A percentile compares a stretch with the other conserved stretches of the same genome.
Evolutionary conservation across 2,329 filamentous ascomycete genomes (phyloP).

Genomic region (Aspergillus piperis): DNA sequence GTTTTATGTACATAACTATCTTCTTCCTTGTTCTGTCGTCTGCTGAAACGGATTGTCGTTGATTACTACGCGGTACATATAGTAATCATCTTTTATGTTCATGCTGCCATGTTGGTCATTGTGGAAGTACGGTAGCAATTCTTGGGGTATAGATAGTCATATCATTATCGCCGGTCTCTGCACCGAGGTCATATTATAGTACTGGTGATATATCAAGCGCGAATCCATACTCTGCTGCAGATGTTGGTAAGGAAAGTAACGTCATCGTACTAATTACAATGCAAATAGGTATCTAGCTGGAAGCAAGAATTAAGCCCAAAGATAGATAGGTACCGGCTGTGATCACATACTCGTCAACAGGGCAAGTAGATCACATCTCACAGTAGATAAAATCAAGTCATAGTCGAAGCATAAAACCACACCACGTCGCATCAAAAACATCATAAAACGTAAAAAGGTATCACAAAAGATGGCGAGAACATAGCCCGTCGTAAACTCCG

Average conservation of each 20-base stretch:
- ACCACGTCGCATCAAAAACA: slow-evolving; percentile 11
- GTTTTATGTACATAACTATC: too few species aligned
- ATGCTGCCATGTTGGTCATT: not conserved
- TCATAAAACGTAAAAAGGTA: slow-evolving; percentile 17
- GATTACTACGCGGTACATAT: too few species aligned
- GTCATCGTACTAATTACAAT: slow-evolving; percentile 32
- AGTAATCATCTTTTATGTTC: too few species aligned
- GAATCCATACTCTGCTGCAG: too few species aligned
- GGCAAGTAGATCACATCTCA: slow-evolving; percentile 4
- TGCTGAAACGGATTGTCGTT: too few species aligned
- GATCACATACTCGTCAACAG: not conserved
- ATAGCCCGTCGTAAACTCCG: slow-evolving; percentile 4
- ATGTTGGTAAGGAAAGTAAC: slow-evolving; percentile 23
- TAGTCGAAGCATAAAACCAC: slow-evolving; percentile 12
- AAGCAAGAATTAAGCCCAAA: slow-evolving; percentile 10
- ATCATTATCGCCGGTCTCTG: not conserved
- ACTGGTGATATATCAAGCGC: too few species aligned
- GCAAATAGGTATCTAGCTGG: slow-evolving; percentile 38
- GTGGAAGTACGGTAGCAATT: not conserved
- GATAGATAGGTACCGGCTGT: not conserved
- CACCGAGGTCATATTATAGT: too few species aligned
- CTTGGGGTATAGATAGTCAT: not conserved
- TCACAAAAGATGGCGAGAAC: slow-evolving; percentile 20
- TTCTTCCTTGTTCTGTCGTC: too few species aligned
- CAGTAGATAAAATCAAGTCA: slow-evolving; percentile 2